Conservation (phyloP, 345 rosid genomes). For the Camelina hispida region DNA sequence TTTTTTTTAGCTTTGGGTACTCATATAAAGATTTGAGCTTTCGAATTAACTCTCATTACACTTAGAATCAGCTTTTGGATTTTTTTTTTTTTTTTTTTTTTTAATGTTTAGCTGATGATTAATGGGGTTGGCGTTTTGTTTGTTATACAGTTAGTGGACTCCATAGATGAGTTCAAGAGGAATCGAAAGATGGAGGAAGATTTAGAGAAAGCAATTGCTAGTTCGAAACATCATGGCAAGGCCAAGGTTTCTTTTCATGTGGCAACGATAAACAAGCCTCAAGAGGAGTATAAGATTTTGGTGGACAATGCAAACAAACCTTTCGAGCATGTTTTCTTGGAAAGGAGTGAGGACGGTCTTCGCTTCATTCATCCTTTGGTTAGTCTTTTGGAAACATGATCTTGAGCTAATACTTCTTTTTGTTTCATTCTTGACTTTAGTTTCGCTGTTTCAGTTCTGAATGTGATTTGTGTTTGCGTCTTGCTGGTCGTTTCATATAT, state of each 20-base stretch:
- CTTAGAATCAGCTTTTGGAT: too few species aligned
- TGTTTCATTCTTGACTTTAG: not conserved
- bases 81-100: too few species aligned
- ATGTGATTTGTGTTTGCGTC: not conserved
- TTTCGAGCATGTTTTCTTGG: conserved; percentile 83
- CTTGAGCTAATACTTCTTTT: not conserved
- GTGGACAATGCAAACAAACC: conserved; percentile 73
- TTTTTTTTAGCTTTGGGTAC: too few species aligned
- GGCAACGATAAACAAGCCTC: conserved; percentile 72
- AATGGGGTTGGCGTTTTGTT: too few species aligned
- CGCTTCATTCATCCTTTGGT: conserved; percentile 83
- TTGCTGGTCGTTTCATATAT: not conserved
- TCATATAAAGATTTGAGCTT: too few species aligned
- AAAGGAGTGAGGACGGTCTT: conserved; percentile 66
- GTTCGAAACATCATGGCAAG: conserved; percentile 43
- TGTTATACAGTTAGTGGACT: conserved; percentile 4
- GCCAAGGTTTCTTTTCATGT: conserved; percentile 75
- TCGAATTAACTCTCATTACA: too few species aligned
- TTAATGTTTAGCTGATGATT: too few species aligned
- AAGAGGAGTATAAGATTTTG: conserved; percentile 66
- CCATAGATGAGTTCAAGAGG: conserved; percentile 54
- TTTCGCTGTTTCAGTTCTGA: not conserved
- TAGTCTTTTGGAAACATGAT: not conserved
- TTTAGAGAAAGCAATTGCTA: conserved; percentile 37
- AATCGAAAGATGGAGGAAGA: conserved; percentile 50